Base-by-base conservation (phyloP, 2,329 filamentous ascomycete genomes). In the Beauveria sp. region DNA sequence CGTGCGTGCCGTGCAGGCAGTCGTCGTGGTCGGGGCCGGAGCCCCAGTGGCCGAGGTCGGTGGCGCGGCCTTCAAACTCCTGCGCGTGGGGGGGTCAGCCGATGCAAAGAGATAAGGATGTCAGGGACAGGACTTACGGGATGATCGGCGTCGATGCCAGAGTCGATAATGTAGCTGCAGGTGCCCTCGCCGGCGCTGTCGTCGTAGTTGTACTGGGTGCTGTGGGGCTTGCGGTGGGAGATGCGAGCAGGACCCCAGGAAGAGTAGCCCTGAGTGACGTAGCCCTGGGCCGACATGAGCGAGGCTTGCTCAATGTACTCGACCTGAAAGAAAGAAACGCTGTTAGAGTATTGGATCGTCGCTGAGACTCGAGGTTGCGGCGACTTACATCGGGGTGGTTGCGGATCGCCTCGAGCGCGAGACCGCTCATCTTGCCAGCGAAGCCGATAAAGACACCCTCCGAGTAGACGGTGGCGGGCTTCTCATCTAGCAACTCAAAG, bases 1-100 rank as follows among this genome's bases (percentile, higher is more conserved):
- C 80, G 72, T 85, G 83, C 38, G 77, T 82, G 45, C 83, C 83
- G 71, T 85, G 83, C 12, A 82, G 82, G 65, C 83, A 80, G 64
- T 79, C 74, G 63, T 83, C 80, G 3, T 74, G 75, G 68, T 81
- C 67, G 22, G 70, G 66, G 48, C 68, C 66, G 69, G 77, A 72
- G 55, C 80, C 69, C 43, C 20, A 77, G 69, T 80, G 81, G 67
- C 74, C 75, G 9, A 68, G 79, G 62, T 77, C 75, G 10, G 67
- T 72, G 20, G 80, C 81, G 57, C 80, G 77, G 40, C 77, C 79
- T 66, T 77, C 72, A 66, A 79, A 82, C 66, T 82, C 76, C 51
- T 58, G 48, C 40, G 26, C 5, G n/a, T 1, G 16, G 18, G 6
- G 7, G 26, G 1, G 49, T 51, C 26, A 38, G 31, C 3, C 5